These are phyloP conservation scores for Arctium lappa DNA, from an alignment of 129 eudicot genomes.

Conservation along the genomic window DNA sequence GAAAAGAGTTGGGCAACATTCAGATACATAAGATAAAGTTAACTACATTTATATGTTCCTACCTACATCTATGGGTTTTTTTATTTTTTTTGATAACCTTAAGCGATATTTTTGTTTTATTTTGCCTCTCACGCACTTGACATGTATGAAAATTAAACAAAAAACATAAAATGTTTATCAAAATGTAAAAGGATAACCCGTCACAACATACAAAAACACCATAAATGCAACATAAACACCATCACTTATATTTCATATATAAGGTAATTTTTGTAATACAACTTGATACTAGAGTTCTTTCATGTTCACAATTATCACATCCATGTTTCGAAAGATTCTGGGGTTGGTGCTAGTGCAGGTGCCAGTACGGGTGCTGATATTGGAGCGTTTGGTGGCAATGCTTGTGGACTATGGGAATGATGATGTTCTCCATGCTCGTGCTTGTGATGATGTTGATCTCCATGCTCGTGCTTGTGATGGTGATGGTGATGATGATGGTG, in stretches of 20 bases:
- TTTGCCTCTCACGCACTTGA: neutral
- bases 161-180: no score
- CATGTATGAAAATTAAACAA: neutral
- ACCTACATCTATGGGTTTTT: neutral
- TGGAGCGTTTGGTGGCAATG: constrained; percentile 8
- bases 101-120: neutral
- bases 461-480: constrained; percentile 40
- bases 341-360: constrained; percentile 1
- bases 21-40: neutral
- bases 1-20: neutral
- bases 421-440: constrained; percentile 17
- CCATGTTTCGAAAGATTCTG: neutral
- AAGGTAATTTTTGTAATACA: neutral
- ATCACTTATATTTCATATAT: neutral
- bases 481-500: neutral
- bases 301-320: neutral
- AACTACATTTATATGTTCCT: no score
- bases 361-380: neutral
- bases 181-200: neutral
- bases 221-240: neutral
- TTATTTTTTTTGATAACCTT: neutral
- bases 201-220: neutral
- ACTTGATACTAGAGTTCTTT: neutral
- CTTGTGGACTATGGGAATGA: constrained; percentile 17
- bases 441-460: neutral